These are phyloP conservation scores for Domatiomyces globalis DNA, from an alignment of 2,329 filamentous ascomycete genomes.

Conservation along the genomic window DNA sequence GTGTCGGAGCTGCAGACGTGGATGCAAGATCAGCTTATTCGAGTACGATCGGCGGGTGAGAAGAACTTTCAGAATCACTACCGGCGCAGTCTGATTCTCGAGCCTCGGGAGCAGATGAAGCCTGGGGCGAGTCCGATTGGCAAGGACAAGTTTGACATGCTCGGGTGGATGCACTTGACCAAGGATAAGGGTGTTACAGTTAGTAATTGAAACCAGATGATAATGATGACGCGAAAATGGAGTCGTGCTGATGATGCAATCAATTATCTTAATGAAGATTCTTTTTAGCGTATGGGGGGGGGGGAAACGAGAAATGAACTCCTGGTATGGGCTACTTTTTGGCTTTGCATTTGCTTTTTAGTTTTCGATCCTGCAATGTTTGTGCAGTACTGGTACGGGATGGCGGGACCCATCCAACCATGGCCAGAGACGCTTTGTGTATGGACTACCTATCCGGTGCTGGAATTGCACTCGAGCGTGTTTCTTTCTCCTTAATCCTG, in stretches of 20 bases:
- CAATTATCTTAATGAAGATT: neutral
- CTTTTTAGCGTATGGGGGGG: neutral
- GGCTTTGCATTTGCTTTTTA: neutral
- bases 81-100: slow-evolving; percentile 68
- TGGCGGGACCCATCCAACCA: too few species aligned
- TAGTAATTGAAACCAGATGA: neutral
- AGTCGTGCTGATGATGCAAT: neutral
- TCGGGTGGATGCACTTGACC: slow-evolving; percentile 33
- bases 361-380: neutral
- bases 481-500: too few species aligned
- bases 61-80: slow-evolving; percentile 56
- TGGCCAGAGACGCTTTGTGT: too few species aligned
- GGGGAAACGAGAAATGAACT: neutral
- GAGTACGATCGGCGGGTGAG: slow-evolving; percentile 53
- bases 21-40: slow-evolving; percentile 68
- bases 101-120: slow-evolving; percentile 40
- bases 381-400: neutral
- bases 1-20: slow-evolving; percentile 84
- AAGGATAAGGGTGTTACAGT: slow-evolving; percentile 10
- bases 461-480: too few species aligned
- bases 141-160: slow-evolving; percentile 40
- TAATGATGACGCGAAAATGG: neutral
- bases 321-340: neutral
- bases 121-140: slow-evolving; percentile 15
- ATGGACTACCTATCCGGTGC: too few species aligned